Base-by-base conservation (phyloP, 352 stramenopile genomes). In the Pythium brachiatum region DNA sequence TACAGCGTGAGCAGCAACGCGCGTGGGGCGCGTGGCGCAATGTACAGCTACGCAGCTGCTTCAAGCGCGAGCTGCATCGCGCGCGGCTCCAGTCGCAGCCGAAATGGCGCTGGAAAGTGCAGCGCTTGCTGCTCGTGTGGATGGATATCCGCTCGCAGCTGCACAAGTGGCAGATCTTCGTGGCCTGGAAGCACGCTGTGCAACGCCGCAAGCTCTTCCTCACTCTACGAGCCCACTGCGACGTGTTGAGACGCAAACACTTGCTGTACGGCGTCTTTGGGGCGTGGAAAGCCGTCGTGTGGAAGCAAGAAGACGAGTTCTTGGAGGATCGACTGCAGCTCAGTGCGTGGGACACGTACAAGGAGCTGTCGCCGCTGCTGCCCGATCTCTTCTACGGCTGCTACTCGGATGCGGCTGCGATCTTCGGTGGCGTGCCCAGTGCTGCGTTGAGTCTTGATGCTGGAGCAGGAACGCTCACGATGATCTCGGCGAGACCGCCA, bases 351-450 rank as follows among this genome's bases (percentile, higher is more conserved):
- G 76, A 84, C 38, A 61, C 64, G 3, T 88, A 88, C 69, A 59
- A 71, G 16, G 79, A 88, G 41, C 54, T 91, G 15, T 73, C 78
- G 1, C 71, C 75, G 25, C 71, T 80, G 13, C 69, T 88, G 23
- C 76, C 79, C 1, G 83, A 79, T 73, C 72, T 89, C 38, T 89
- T 89, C 56, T 87, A 79, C 52, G 81, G 81, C 11, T 70, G 58
- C 55, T 88, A 80, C 46, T 82, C 78, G 0, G 75, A 86, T 34
- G 78, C 82, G 2, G 76, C 69, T 0, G 69, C 75, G 3, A 81
- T 89, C 46, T 89, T 91, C 44, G 79, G 66, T 12, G 82, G 79
- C 6, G 65, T 89, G 11, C 66, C 72, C 2, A 69, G 63, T 32
- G 53, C 43, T 16, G 52, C 26, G 23, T 3, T 36, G 2, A 9